These are phyloP conservation scores for Choricystis sp. DNA, from an alignment of 139 green algal genomes.

Conservation along the genomic window DNA sequence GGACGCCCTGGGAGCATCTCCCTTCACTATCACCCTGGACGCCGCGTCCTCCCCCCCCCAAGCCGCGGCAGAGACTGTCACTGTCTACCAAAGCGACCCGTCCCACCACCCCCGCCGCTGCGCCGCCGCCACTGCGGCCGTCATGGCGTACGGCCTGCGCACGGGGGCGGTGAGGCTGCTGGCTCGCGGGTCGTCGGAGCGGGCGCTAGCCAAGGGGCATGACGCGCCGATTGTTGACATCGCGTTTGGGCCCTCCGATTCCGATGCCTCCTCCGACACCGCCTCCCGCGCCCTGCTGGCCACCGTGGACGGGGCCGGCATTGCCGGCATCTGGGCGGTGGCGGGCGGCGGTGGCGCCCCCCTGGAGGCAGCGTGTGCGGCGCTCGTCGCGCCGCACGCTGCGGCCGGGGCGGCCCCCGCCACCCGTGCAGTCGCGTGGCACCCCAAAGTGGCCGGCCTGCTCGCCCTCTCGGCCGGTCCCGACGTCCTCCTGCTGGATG, in stretches of 20 bases:
- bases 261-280: too few species aligned
- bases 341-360: background rate
- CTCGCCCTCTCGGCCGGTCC: too few species aligned
- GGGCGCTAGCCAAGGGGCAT: slow-evolving; percentile 55
- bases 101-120: slow-evolving; percentile 16
- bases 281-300: slow-evolving; percentile 23
- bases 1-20: too few species aligned
- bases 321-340: slow-evolving; percentile 29
- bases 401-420: too few species aligned
- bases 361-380: too few species aligned
- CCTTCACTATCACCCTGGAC: background rate
- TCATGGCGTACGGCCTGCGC: slow-evolving; percentile 66
- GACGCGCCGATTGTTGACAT: slow-evolving; percentile 32
- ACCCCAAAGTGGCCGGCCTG: too few species aligned
- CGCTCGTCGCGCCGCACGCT: too few species aligned
- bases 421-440: too few species aligned
- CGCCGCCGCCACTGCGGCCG: slow-evolving; percentile 41
- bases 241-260: slow-evolving; percentile 8
- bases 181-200: slow-evolving; percentile 23
- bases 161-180: slow-evolving; percentile 58
- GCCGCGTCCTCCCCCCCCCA: background rate
- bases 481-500: too few species aligned
- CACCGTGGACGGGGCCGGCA: slow-evolving; percentile 13
- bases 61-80: slow-evolving; percentile 34
- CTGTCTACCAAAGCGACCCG: slow-evolving; percentile 23